phyloP scores from a whole-genome alignment of 2,329 filamentous ascomycete species.

The Ilyonectria robusta region DNA sequence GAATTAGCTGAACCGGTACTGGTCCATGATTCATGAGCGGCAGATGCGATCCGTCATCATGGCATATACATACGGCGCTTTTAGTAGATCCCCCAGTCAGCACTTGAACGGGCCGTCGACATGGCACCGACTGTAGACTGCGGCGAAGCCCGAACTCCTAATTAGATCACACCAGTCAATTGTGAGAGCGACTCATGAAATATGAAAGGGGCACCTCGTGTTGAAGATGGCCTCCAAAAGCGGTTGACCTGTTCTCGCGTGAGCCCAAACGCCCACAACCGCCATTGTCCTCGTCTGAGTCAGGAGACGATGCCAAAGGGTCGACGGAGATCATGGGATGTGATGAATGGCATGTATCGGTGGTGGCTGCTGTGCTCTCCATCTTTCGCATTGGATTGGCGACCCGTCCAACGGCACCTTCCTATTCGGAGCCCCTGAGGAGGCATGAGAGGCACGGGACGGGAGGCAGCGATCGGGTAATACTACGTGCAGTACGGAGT shows the following conservation, averaged over 20 bases:
- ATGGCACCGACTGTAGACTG: not conserved
- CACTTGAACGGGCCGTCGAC: constrained; percentile 10
- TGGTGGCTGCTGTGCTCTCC: not conserved
- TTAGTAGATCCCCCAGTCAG: constrained; percentile 12
- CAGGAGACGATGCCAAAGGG: not conserved
- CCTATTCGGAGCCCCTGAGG: constrained; percentile 3
- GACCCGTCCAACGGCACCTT: constrained; percentile 5
- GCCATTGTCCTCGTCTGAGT: not conserved
- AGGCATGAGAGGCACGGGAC: too few relatives aligned
- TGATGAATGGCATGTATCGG: not conserved
- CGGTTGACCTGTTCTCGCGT: not conserved
- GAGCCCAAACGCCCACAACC: not conserved
- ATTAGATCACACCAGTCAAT: constrained; percentile 9
- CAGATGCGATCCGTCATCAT: not conserved
- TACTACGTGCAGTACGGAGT: not conserved
- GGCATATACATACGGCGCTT: not conserved
- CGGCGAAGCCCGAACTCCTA: not conserved
- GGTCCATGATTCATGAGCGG: constrained; percentile 1
- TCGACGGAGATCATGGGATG: not conserved
- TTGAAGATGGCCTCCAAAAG: not conserved
- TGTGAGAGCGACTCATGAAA: constrained; percentile 14
- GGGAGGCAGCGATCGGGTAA: too few relatives aligned
- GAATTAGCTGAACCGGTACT: not conserved
- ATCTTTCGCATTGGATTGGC: not conserved
- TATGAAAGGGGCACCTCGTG: constrained; percentile 19